Evolutionary conservation across 2,329 filamentous ascomycete genomes (phyloP).

Genomic region (Cladophialophora bantiana): DNA sequence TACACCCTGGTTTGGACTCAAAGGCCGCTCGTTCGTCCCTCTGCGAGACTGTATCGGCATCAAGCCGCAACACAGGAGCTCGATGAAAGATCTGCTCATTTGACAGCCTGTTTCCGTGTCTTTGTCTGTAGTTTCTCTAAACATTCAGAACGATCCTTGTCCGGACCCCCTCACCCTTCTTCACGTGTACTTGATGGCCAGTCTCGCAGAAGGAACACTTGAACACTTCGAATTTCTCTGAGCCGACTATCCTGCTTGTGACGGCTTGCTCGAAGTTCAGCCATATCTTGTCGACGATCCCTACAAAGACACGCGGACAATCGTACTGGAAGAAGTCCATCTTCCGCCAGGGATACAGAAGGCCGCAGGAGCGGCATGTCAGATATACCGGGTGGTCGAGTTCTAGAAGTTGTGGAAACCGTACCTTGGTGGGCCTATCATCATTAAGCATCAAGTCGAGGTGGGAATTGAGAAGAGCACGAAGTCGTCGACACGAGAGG

Average conservation of each 20-base stretch:
- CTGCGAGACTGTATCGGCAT: slow-evolving; percentile 23
- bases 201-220: slow-evolving; percentile 34
- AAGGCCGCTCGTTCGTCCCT: slow-evolving; percentile 31
- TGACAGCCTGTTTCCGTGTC: slow-evolving; percentile 25
- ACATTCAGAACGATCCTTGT: slow-evolving; percentile 30
- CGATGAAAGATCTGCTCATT: slow-evolving; percentile 32
- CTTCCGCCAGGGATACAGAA: slow-evolving; percentile 29
- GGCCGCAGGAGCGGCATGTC: slow-evolving; percentile 29
- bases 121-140: slow-evolving; percentile 33
- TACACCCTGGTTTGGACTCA: slow-evolving; percentile 21
- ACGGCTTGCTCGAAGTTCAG: slow-evolving; percentile 24
- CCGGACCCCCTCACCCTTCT: slow-evolving; percentile 12
- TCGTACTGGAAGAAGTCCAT: slow-evolving; percentile 16
- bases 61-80: slow-evolving; percentile 22
- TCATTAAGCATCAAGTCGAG: slow-evolving; percentile 21
- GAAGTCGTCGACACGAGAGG: slow-evolving; percentile 31
- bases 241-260: slow-evolving; percentile 22
- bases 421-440: slow-evolving; percentile 27
- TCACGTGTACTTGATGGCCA: slow-evolving; percentile 24
- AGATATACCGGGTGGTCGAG: slow-evolving; percentile 33
- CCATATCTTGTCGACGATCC: slow-evolving; percentile 18
- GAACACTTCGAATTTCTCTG: slow-evolving; percentile 26
- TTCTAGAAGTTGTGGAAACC: slow-evolving; percentile 29
- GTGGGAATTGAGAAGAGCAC: slow-evolving; percentile 27
- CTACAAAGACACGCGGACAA: slow-evolving; percentile 27